A percentile compares a stretch with the other conserved stretches of the same genome.
Evolutionary conservation across 352 stramenopile species (phyloP).

Genomic region (Globisporangium emineosum): DNA sequence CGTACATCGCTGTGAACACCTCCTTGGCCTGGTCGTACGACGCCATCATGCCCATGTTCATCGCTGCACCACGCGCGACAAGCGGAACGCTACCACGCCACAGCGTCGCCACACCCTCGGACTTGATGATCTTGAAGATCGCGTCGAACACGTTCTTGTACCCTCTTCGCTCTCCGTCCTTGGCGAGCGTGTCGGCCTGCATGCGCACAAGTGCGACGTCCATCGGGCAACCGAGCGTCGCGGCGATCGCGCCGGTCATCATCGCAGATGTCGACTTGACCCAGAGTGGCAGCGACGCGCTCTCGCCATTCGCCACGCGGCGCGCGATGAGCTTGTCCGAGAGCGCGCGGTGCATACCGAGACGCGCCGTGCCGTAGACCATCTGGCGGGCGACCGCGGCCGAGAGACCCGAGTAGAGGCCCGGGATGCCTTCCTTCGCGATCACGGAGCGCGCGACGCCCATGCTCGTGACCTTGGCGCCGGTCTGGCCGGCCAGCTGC

Average conservation of each 20-base stretch:
- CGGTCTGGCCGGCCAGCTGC: conserved; percentile 81
- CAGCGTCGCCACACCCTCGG: conserved; percentile 88
- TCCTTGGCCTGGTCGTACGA: conserved; percentile 99
- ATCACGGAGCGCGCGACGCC: conserved; percentile 79
- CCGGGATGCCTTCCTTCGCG: conserved; percentile 71
- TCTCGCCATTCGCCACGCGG: conserved; percentile 68
- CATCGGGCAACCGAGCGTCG: conserved; percentile 97
- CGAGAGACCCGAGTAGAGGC: conserved; percentile 83
- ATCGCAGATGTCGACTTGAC: conserved; percentile 79
- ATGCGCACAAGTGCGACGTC: conserved; percentile 97
- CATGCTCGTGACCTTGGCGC: conserved; percentile 69
- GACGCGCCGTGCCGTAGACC: conserved; percentile 81
- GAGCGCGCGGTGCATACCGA: conserved; percentile 83
- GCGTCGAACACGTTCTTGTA: conserved; percentile 99
- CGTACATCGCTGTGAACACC: conserved; percentile 64
- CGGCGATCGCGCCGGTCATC: conserved; percentile 84
- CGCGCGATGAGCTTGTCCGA: conserved; percentile 75
- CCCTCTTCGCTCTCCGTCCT: conserved; percentile 88
- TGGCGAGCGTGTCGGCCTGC: conserved; percentile 95
- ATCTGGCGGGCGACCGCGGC: conserved; percentile 81
- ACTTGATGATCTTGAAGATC: conserved; percentile 82
- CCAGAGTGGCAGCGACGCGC: conserved; percentile 59
- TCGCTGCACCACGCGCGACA: conserved; percentile 96
- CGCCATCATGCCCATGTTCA: conserved; percentile 99
- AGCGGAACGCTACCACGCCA: conserved; percentile 90